Evolutionary conservation across 2,329 filamentous ascomycete genomes (phyloP), one percentile per base, ranked within the genome.

Genomic region (Aspergillus sp.): DNA sequence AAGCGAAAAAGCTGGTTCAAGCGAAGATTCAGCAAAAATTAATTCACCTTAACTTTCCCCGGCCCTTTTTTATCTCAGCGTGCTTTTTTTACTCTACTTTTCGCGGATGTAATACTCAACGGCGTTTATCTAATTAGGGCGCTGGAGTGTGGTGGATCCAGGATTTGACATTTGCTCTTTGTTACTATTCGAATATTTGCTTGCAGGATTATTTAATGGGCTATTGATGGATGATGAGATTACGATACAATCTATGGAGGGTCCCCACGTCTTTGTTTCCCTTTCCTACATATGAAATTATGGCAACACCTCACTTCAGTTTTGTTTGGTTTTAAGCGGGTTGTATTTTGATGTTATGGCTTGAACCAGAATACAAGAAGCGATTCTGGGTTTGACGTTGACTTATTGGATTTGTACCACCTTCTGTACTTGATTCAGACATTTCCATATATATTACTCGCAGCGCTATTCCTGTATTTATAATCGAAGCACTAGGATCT

Each of bases 1-100:
- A 96, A 96, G 82, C 84, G 90, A 63, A 93, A 92, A 82, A 95
- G 92, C 72, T 96, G 93, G 91, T 87, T 98, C 68, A 86, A 90
- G 70, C 86, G 87, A 66, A 84, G 87, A 55, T 95, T 96, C 74
- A 95, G 92, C 82, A 75, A 79, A 55, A 64, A 66, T 47, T 73
- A 66, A 48, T 23, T 24, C 35, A 44, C 21, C 37, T 9, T 33
- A 17, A 17, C 11, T 17, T 39, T 31, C 31, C 15, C n/a, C 9
- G 15, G 7, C 17, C 37, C 21, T 15, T 43, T 6, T 51, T 6
- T 31, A 17, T 11, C 21, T 7, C 46, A 35, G 31, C 46, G 17
- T 43, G 17, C 9, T 43, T 11, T 35, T 47, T 21, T 37, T 19
- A 14, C 15, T 7, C 6, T 21, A n/a, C 12, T 17, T 31, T 55